Evolutionary conservation across 2,329 filamentous ascomycete species (phyloP).

Genomic region (Paecilomyces dactylethromorphus): DNA sequence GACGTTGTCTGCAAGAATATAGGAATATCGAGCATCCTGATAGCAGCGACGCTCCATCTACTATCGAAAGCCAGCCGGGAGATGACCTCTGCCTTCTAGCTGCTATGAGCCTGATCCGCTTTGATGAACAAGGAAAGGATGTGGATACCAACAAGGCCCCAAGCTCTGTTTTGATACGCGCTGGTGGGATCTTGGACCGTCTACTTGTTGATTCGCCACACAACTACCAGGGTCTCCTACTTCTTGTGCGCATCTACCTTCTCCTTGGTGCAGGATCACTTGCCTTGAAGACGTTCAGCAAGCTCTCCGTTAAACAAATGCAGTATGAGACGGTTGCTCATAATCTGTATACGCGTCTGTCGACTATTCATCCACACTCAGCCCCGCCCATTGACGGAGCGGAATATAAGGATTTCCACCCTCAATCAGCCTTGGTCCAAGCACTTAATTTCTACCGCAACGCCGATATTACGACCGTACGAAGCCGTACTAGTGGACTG

Average conservation of each 20-base stretch:
- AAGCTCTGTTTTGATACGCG: conserved; percentile 28
- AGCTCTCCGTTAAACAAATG: conserved; percentile 42
- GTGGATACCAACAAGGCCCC: conserved; percentile 14
- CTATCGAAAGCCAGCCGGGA: conserved; percentile 37
- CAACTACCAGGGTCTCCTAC: conserved; percentile 39
- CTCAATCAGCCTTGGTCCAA: conserved; percentile 32
- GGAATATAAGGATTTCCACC: conserved; percentile 36
- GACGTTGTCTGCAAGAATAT: conserved; percentile 31
- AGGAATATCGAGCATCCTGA: conserved; percentile 14
- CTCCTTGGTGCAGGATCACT: conserved; percentile 39
- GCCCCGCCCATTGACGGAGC: conserved; percentile 32
- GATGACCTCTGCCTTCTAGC: conserved; percentile 40
- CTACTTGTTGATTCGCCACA: conserved; percentile 37
- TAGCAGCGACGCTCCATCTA: conserved; percentile 20
- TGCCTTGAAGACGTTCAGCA: conserved; percentile 39
- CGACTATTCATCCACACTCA: conserved; percentile 40
- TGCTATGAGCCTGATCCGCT: conserved; percentile 34
- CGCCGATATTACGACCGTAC: conserved; percentile 29
- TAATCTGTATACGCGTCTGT: conserved; percentile 41
- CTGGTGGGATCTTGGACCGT: conserved; percentile 32
- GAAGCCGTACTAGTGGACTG: conserved; percentile 31
- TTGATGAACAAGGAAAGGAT: conserved; percentile 14
- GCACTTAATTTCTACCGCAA: conserved; percentile 36
- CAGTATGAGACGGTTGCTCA: conserved; percentile 44
- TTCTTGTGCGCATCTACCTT: conserved; percentile 38